Evolutionary conservation across 1,284 basidiomycete species (phyloP).

Genomic region (Sanghuangporus baumii): DNA sequence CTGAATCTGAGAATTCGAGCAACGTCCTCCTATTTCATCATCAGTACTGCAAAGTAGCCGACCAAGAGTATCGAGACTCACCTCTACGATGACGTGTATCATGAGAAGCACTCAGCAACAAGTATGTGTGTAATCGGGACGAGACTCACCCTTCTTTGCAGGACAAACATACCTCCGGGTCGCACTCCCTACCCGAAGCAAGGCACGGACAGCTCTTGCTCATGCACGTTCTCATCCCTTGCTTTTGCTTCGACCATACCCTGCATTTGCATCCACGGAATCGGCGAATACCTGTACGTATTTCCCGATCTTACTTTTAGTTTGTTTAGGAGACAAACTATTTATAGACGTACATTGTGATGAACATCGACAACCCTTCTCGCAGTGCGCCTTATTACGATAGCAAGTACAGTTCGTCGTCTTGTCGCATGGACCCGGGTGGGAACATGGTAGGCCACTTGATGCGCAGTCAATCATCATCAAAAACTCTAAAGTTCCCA

Average conservation of each 20-base stretch:
- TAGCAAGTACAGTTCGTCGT: conserved; percentile 31
- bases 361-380: conserved; percentile 35
- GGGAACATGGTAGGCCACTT: conserved; percentile 29
- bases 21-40: conserved; percentile 25
- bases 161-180: conserved; percentile 31
- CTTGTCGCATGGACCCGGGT: conserved; percentile 34
- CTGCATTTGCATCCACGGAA: conserved; percentile 37
- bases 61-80: neutral
- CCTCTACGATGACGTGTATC: conserved; percentile 10
- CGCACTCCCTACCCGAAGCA: conserved; percentile 35
- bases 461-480: neutral
- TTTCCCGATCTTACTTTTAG: no score
- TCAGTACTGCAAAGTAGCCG: neutral
- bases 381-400: conserved; percentile 31
- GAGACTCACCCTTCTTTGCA: conserved; percentile 30
- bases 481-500: neutral
- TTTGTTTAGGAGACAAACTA: no score
- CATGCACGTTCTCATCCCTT: conserved; percentile 19
- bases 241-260: conserved; percentile 15
- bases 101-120: conserved; percentile 11
- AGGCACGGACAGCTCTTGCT: conserved; percentile 41
- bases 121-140: neutral
- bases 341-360: conserved; percentile 26
- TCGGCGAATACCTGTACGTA: conserved; percentile 37
- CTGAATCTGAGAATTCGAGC: conserved; percentile 40